Percentiles rank a stretch among this genome's conserved stretches.
Evolutionary conservation across 2,329 filamentous ascomycete species (phyloP).

Genomic region (Sodiomyces alkalinus): DNA sequence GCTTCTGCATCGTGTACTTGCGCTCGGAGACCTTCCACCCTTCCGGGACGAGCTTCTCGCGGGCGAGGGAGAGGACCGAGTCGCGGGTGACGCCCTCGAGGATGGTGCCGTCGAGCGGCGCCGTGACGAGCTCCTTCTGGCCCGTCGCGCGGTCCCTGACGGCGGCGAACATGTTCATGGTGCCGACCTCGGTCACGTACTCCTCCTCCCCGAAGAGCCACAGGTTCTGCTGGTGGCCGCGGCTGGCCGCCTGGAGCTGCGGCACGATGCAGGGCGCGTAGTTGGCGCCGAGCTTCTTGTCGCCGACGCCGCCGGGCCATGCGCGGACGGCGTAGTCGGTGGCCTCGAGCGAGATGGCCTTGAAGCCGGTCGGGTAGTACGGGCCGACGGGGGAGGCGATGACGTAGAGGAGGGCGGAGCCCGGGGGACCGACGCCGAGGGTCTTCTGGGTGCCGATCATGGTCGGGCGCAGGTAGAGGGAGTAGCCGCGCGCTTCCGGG

Average conservation of each 20-base stretch:
- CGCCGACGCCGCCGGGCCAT: conserved; percentile 93
- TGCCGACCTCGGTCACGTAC: conserved; percentile 92
- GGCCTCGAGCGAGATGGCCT: conserved; percentile 87
- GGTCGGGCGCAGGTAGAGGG: conserved; percentile 86
- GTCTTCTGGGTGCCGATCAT: conserved; percentile 96
- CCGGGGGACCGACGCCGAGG: conserved; percentile 81
- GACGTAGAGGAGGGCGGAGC: conserved; percentile 80
- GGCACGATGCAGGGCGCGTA: conserved; percentile 99
- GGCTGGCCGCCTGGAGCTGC: conserved; percentile 77
- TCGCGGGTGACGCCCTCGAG: conserved; percentile 90
- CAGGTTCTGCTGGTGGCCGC: conserved; percentile 94
- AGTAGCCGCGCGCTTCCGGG: conserved; percentile 74
- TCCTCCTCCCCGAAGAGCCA: conserved; percentile 96
- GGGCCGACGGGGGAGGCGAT: conserved; percentile 95
- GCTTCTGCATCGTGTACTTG: conserved; percentile 81
- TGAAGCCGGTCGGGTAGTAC: conserved; percentile 98
- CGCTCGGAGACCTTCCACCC: conserved; percentile 83
- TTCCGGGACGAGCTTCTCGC: conserved; percentile 66
- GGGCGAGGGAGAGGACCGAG: conserved; percentile 72
- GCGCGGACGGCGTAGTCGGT: conserved; percentile 94
- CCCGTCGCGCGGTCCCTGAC: conserved; percentile 76
- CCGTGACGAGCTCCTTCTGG: conserved; percentile 84
- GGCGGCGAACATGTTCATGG: conserved; percentile 95
- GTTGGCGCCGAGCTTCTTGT: conserved; percentile 97
- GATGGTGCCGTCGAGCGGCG: conserved; percentile 90